Evolutionary conservation across 2,329 filamentous ascomycete species (phyloP), one percentile per base, ranked within the genome.

Genomic region (Metarhizium guizhouense): DNA sequence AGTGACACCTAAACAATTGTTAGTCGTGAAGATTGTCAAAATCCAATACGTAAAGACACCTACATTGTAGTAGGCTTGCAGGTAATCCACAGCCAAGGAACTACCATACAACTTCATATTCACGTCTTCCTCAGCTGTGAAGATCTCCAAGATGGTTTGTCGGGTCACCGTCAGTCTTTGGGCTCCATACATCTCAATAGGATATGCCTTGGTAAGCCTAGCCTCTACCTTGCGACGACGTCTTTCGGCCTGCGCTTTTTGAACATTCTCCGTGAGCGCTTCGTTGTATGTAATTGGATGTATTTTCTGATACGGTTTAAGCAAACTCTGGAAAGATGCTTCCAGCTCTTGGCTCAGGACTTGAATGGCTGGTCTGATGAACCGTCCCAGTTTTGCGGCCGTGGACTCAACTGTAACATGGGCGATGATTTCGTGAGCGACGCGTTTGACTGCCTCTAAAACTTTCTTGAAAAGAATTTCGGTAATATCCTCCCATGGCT

Each of bases 261-360:
- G 65, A 0, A 78, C 62, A 1, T 63, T 65, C 14, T 76, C 64
- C 0, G 68, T 69, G 29, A 76, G 79, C 34, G 77, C 66, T 14
- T 74, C 66, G 48, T 81, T 79, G 58, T 83, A 82, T 0, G 78
- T 83, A 48, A 80, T 78, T 0, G 77, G 77, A 60, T 81, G 75
- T 0, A 70, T 62, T 3, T 64, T 51, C 6, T 64, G 58, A 70
- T 76, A 65, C 78, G 72, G 6, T 3, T 65, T 61, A 0, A 85
- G 63, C 2, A 85, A 61, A 52, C 78, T 72, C 0, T 56, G 53
- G 1, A 75, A 66, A 60, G 80, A 80, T 0, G 59, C 56, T 6
- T 73, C 65, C 3, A 79, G 66, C 3, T 58, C 59, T 3, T 59
- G 38, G 6, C 54, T 53, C 3, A 65, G 54, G 1, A 20, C 34